Base-by-base conservation (phyloP, 1,139 yeast species). In the Scheffersomyces quercinus region DNA sequence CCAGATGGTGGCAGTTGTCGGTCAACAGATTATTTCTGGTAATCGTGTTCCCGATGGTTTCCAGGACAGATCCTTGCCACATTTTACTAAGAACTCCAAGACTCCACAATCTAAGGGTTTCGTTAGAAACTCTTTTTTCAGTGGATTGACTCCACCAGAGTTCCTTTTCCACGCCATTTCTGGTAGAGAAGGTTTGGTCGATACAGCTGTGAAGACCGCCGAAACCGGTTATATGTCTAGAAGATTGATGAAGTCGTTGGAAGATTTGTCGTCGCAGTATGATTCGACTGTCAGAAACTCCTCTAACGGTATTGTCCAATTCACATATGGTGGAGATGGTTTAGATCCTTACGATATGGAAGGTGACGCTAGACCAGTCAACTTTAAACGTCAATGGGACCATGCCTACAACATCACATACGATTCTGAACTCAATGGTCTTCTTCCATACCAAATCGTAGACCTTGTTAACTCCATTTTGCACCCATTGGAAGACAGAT, bases 1-100 rank as follows among this genome's bases (percentile, higher is more conserved):
- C 9, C 99, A 95, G 71, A 95, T 95, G 99, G 99, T 95, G 77
- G 99, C 99, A 0, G 97, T 95, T 64, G 99, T 95, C 39, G 99
- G 99, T 46, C 99, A 95, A 70, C 99, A 95, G 67, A 95, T 95
- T 73, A 95, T 95, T 57, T 84, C 97, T 4, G 99, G 99, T 67
- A 88, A 88, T 62, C 96, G 99, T 79, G 99, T 95, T 53, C 99
- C 99, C 15, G 96, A 95, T 77, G 99, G 99, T 26, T 95, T 95
- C 77, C 99, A 95, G 67, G 98, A 95, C 68, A 83, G 99, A 68
- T 89, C 99, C 0, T 73, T 95, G 52, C 99, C 99, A 9, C 99
- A 95, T 72, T 95, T 95, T 73, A 84, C 90, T 42, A 95, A 95
- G 67, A 88, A 88, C 65, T 90, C 98, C 50, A 91, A 93, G 64